Conservation (phyloP, 202 grass and related monocot species). For the Hordeum pubiflorum region DNA sequence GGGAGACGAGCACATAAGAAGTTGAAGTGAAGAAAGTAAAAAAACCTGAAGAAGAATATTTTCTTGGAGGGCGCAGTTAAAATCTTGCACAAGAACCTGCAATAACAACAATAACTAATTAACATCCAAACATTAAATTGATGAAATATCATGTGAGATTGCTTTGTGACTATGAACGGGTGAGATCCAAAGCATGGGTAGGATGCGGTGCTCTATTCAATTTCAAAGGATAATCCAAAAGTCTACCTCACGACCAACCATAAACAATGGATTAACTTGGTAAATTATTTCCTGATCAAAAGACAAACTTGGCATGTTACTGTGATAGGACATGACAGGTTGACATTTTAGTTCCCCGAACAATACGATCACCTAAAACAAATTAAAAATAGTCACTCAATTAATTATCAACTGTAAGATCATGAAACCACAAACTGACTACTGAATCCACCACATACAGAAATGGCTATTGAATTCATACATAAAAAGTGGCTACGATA, state of each 20-base stretch:
- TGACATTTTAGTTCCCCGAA: background rate
- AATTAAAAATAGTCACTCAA: background rate
- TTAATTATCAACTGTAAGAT: background rate
- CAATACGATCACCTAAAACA: background rate
- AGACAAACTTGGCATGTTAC: conserved; percentile 8
- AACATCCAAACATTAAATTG: background rate
- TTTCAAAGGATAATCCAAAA: conserved; percentile 4
- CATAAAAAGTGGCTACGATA: background rate
- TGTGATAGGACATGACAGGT: background rate
- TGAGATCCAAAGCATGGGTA: background rate
- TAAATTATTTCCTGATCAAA: conserved; percentile 17
- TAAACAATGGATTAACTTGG: background rate
- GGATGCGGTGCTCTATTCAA: conserved; percentile 4
- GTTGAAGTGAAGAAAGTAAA: conserved; percentile 20
- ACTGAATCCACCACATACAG: background rate
- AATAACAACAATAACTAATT: conserved; percentile 8
- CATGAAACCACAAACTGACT: background rate
- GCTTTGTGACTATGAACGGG: background rate
- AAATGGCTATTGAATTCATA: background rate
- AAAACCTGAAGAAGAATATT: conserved; percentile 97
- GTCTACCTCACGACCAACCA: background rate
- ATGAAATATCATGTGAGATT: background rate
- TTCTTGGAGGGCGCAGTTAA: conserved; percentile 91
- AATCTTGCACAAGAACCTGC: conserved; percentile 90
- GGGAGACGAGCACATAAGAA: background rate